Conservation (phyloP, 2,329 filamentous ascomycete species). For the Botryotinia narcissicola region DNA sequence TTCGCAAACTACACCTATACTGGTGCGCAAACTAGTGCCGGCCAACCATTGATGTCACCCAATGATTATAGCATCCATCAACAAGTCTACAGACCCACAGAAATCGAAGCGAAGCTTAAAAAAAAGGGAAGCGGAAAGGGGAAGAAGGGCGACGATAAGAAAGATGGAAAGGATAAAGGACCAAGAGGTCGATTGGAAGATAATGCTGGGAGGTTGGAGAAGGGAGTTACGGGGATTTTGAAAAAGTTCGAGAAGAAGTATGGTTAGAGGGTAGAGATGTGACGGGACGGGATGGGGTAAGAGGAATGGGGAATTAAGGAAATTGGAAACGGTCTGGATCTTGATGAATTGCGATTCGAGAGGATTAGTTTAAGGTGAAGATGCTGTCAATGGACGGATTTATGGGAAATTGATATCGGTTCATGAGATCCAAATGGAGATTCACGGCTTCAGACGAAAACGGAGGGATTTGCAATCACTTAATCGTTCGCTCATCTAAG, state of each 20-base stretch:
- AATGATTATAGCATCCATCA: conserved; percentile 61
- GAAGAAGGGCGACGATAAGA: neutral
- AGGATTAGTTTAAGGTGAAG: neutral
- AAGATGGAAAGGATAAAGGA: conserved; percentile 43
- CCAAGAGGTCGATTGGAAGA: conserved; percentile 58
- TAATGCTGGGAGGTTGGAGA: conserved; percentile 64
- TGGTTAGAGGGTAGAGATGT: conserved; percentile 27
- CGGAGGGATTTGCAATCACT: neutral
- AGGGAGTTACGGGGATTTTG: conserved; percentile 67
- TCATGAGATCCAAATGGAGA: neutral
- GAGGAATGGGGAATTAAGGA: neutral
- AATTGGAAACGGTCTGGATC: neutral
- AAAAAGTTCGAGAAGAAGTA: conserved; percentile 74
- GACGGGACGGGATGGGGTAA: neutral
- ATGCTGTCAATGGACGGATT: too few species aligned
- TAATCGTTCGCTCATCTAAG: neutral
- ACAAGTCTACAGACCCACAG: conserved; percentile 67
- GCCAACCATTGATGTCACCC: conserved; percentile 37
- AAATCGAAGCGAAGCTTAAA: conserved; percentile 52
- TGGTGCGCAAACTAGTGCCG: conserved; percentile 27
- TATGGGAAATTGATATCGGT: neutral
- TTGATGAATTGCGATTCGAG: neutral
- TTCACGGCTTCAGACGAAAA: neutral
- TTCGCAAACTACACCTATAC: conserved; percentile 55
- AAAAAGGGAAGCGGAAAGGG: conserved; percentile 35